Conservation (phyloP, 1,284 basidiomycete genomes). For the Ustilago hordei region DNA sequence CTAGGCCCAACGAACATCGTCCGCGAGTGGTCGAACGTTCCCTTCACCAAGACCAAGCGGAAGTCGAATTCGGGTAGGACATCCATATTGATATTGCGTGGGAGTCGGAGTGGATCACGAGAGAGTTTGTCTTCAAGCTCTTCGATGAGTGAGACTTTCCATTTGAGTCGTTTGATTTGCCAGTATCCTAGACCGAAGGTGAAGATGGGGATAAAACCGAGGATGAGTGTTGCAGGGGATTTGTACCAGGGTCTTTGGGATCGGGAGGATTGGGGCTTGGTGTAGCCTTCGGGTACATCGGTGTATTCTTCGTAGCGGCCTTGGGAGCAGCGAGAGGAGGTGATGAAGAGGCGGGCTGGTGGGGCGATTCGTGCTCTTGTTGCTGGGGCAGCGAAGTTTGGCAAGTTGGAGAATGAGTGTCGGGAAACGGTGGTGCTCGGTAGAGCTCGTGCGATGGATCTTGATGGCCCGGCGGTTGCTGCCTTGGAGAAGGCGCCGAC, state of each 20-base stretch:
- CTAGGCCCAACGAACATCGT: constrained; percentile 88
- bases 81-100: constrained; percentile 79
- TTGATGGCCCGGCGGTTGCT: constrained; percentile 17
- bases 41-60: constrained; percentile 56
- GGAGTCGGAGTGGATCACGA: constrained; percentile 82
- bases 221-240: constrained; percentile 72
- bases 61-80: constrained; percentile 61
- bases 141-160: constrained; percentile 94
- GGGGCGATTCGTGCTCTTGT: not conserved
- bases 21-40: constrained; percentile 73
- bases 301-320: constrained; percentile 20
- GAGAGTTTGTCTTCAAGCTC: constrained; percentile 92
- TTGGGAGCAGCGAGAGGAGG: constrained; percentile 5
- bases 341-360: constrained; percentile 9
- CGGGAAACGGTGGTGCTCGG: not conserved
- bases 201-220: constrained; percentile 88
- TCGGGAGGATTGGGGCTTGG: constrained; percentile 20
- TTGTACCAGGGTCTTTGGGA: constrained; percentile 55
- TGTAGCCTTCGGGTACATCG: constrained; percentile 40
- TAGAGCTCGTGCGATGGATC: not conserved
- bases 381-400: not conserved
- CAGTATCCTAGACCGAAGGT: constrained; percentile 92
- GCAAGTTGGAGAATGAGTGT: not conserved
- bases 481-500: not conserved
- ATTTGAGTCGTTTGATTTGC: constrained; percentile 89